These are phyloP conservation scores for Dryas octopetala DNA, from an alignment of 306 rosid species.

Conservation along the genomic window DNA sequence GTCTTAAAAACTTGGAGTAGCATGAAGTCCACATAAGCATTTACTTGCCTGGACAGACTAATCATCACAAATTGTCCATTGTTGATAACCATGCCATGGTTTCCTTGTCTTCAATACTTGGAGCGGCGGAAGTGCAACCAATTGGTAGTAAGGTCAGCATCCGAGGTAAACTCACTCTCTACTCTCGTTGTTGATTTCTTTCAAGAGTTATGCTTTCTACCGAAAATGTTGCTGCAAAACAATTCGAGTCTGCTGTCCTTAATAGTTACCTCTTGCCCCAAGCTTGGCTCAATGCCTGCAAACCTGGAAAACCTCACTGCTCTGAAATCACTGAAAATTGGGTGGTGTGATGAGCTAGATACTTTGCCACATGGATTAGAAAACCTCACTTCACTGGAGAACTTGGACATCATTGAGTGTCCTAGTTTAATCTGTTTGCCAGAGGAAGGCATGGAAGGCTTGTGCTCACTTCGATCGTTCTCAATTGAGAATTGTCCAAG, in stretches of 20 bases:
- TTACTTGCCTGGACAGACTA: too few relatives aligned
- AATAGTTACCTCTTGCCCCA: slow-evolving; percentile 28
- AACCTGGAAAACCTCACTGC: slow-evolving; percentile 17
- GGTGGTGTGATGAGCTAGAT: slow-evolving; percentile 17
- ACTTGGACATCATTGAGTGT: slow-evolving; percentile 31
- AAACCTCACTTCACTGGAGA: slow-evolving; percentile 25
- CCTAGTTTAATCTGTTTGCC: slow-evolving; percentile 17
- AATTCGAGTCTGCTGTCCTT: slow-evolving; percentile 17
- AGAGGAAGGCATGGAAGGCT: slow-evolving; percentile 10
- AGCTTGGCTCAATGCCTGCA: neutral
- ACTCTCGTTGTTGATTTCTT: slow-evolving; percentile 23
- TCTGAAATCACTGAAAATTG: slow-evolving; percentile 15
- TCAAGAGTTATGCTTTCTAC: slow-evolving; percentile 1
- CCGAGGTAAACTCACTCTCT: slow-evolving; percentile 8
- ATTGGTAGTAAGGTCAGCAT: neutral
- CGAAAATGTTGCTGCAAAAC: slow-evolving; percentile 16
- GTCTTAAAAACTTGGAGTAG: too few relatives aligned
- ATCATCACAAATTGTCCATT: neutral
- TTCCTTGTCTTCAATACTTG: slow-evolving; percentile 24
- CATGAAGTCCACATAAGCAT: too few relatives aligned
- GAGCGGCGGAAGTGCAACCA: slow-evolving; percentile 8
- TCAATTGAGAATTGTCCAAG: slow-evolving; percentile 30
- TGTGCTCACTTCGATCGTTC: slow-evolving; percentile 23
- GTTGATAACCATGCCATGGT: slow-evolving; percentile 4
- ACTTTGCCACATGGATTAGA: slow-evolving; percentile 23